These are phyloP conservation scores for Mycena citricolor DNA, from an alignment of 1,284 basidiomycete species.

Conservation along the genomic window DNA sequence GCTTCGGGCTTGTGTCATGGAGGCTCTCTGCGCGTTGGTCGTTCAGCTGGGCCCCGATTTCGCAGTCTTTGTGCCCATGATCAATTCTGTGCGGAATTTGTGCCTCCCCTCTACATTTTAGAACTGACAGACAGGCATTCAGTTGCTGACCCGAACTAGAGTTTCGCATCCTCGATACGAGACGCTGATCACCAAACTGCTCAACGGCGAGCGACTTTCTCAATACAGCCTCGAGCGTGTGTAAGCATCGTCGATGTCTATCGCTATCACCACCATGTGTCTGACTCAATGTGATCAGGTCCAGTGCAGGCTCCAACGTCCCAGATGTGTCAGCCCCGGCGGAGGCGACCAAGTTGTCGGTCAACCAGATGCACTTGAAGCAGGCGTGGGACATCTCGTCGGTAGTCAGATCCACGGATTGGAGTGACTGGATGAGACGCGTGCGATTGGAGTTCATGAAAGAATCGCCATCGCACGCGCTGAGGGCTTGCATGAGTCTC, in stretches of 20 bases:
- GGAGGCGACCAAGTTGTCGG: constrained; percentile 86
- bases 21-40: constrained; percentile 90
- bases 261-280: constrained; percentile 11
- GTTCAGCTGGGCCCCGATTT: constrained; percentile 96
- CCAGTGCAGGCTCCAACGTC: constrained; percentile 58
- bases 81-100: constrained; percentile 76
- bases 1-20: constrained; percentile 86
- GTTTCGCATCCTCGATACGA: constrained; percentile 90
- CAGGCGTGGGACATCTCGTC: constrained; percentile 94
- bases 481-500: constrained; percentile 92
- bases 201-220: constrained; percentile 91
- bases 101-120: neutral
- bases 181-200: constrained; percentile 81
- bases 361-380: constrained; percentile 98
- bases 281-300: constrained; percentile 32
- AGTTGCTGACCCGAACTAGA: constrained; percentile 7
- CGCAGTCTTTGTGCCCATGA: constrained; percentile 95
- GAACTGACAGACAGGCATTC: neutral
- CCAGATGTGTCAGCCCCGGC: constrained; percentile 76
- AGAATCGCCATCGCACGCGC: constrained; percentile 95
- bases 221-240: constrained; percentile 66
- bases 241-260: constrained; percentile 37
- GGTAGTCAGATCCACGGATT: constrained; percentile 83
- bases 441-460: constrained; percentile 97
- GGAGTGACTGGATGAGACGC: constrained; percentile 95